A percentile compares a stretch with the other conserved stretches of the same genome.
These are phyloP conservation scores for Adenanthera pavonina DNA, from an alignment of 306 rosid species.

Conservation along the genomic window DNA sequence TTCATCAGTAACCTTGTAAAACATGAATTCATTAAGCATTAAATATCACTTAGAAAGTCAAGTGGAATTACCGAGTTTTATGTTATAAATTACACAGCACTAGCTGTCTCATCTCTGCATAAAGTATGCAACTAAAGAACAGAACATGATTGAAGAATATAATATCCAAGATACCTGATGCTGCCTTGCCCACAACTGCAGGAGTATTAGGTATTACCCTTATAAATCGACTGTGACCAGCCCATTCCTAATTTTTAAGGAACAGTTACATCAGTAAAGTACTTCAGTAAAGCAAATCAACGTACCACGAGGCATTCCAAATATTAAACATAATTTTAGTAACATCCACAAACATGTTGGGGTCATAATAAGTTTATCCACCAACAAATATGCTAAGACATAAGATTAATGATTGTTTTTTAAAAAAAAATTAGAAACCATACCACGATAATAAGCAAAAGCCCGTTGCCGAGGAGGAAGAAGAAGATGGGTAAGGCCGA, in stretches of 20 bases:
- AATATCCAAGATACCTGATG: conserved; percentile 59
- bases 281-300: conserved; percentile 16
- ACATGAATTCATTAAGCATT: conserved; percentile 10
- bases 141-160: conserved; percentile 9
- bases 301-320: neutral
- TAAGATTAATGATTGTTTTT: neutral
- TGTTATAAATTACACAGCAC: conserved; percentile 10
- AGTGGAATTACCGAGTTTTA: conserved; percentile 9
- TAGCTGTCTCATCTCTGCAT: conserved; percentile 1
- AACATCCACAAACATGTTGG: neutral
- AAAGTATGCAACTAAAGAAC: conserved; percentile 24
- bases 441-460: too few species aligned
- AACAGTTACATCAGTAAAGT: conserved; percentile 37
- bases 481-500: too few species aligned
- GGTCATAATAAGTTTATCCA: neutral
- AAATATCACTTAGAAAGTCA: conserved; percentile 17
- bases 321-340: neutral
- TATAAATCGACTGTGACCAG: conserved; percentile 67
- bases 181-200: conserved; percentile 78
- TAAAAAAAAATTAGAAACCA: too few species aligned
- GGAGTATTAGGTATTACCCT: conserved; percentile 89
- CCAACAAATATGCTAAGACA: neutral
- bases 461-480: too few species aligned
- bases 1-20: conserved; percentile 14
- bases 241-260: conserved; percentile 71